Conservation (phyloP, 495 filamentous ascomycete species). For the Arthonia radiata region DNA sequence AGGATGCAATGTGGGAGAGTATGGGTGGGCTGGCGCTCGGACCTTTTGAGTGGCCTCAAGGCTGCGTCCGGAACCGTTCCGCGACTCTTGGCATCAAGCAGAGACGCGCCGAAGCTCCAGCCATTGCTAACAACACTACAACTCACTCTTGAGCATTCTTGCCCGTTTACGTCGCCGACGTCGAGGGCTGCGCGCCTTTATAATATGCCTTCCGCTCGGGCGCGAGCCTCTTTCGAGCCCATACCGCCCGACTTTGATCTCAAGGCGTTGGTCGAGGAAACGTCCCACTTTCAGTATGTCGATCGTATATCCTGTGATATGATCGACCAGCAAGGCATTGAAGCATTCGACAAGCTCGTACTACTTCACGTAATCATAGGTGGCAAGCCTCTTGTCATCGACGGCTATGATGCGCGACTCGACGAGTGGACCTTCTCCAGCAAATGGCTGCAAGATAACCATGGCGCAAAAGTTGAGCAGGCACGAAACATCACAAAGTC, state of each 20-base stretch:
- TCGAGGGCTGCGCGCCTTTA: too few relatives aligned
- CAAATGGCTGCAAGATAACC: constrained; percentile 49
- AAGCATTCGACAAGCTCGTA: constrained; percentile 59
- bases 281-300: constrained; percentile 64
- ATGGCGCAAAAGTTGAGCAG: constrained; percentile 44
- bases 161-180: too few relatives aligned
- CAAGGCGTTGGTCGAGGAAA: constrained; percentile 40
- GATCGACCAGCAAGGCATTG: constrained; percentile 42
- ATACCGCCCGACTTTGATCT: constrained; percentile 67
- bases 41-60: too few relatives aligned
- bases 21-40: too few relatives aligned
- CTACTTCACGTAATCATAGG: constrained; percentile 53
- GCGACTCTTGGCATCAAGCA: too few relatives aligned
- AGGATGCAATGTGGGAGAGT: too few relatives aligned
- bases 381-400: constrained; percentile 68
- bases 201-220: constrained; percentile 43
- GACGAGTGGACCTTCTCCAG: constrained; percentile 53
- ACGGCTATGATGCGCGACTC: constrained; percentile 47
- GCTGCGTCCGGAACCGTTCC: too few relatives aligned
- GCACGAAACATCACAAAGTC: constrained; percentile 51
- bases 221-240: constrained; percentile 53
- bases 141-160: too few relatives aligned
- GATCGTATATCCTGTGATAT: constrained; percentile 47
- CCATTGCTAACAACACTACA: too few relatives aligned
- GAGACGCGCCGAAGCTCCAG: too few relatives aligned